These are phyloP conservation scores for Lepiota venenata DNA, from an alignment of 768 basidiomycete genomes.

Conservation along the genomic window DNA sequence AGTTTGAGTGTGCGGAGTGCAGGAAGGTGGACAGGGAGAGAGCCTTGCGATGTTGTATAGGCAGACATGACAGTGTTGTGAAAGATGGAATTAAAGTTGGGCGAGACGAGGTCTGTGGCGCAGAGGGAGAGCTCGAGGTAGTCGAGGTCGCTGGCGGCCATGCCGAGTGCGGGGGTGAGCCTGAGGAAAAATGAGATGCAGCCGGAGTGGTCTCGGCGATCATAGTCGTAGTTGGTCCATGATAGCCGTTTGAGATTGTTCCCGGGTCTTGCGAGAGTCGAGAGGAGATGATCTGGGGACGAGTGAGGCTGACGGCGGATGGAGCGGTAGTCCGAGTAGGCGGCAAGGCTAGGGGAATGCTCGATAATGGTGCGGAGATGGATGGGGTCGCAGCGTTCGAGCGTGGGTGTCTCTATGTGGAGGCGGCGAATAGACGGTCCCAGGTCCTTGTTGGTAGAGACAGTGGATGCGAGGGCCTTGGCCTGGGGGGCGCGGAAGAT, in stretches of 20 bases:
- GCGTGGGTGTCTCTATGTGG: constrained; percentile 65
- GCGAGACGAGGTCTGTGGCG: constrained; percentile 39
- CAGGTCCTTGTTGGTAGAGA: constrained; percentile 4
- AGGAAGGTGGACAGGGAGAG: constrained; percentile 47
- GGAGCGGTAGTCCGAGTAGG: constrained; percentile 63
- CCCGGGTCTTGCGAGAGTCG: constrained; percentile 51
- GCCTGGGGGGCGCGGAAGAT: constrained; percentile 43
- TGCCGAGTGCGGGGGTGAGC: constrained; percentile 50
- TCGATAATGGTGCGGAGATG: constrained; percentile 70
- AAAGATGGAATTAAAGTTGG: constrained; percentile 9
- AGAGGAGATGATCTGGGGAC: constrained; percentile 43
- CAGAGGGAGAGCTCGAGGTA: constrained; percentile 67
- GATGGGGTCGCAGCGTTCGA: constrained; percentile 62
- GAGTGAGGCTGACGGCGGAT: constrained; percentile 41
- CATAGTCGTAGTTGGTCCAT: constrained; percentile 67
- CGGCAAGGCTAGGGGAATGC: constrained; percentile 53
- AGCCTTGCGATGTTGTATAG: constrained; percentile 19
- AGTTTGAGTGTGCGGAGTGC: constrained; percentile 64
- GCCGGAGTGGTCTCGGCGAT: constrained; percentile 20
- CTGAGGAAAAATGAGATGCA: constrained; percentile 53
- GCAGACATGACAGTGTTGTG: constrained; percentile 14
- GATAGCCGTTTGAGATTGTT: constrained; percentile 54
- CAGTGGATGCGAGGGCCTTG: constrained; percentile 17
- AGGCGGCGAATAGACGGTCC: constrained; percentile 57
- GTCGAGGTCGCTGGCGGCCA: constrained; percentile 52